Base-by-base conservation (phyloP, 2,329 filamentous ascomycete species). In the Westerdykella ornata region DNA sequence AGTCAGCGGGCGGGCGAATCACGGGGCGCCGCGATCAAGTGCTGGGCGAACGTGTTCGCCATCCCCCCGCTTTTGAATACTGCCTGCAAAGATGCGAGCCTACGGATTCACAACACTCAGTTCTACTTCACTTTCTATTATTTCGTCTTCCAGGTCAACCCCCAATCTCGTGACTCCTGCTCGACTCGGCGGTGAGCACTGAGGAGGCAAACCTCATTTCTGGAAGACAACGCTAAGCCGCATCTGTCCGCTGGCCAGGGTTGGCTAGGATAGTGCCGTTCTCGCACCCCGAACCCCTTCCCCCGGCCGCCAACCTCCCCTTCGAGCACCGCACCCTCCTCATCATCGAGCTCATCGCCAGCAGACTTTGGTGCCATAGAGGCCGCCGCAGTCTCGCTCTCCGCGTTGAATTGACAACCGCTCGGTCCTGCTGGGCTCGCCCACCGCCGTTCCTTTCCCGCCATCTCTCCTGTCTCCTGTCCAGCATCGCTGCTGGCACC, bases 361-460 rank as follows among this genome's bases (percentile, higher is more conserved):
- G 52, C 48, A 7, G 22, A 26, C 54, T 46, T 44, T 39, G 43
- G 48, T 56, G 49, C 44, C 41, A 35, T 34, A 45, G 48, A 51
- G 12, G 52, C 54, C 44, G 46, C 49, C 46, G 48, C 51, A 41
- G 47, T 41, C 45, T 46, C 43, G 48, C 49, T 33, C 39, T 54
- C 51, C 58, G 48, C 40, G 50, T 55, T 54, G 52, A 48, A 45
- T 51, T 47, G 44, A 45, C 49, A 48, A 51, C 51, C 54, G 8
- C 8, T 49, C 50, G 49, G 52, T 43, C 46, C 46, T 47, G 43
- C 48, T 50, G 49, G 52, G 54, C 53, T 57, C 54, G 55, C 56
- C 52, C 48, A 52, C 49, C 52, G 52, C 51, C 60, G 57, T 59
- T 63, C 58, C 60, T 64, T 63, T 53, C 39, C 43, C 50, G 45